Conservation (phyloP, 352 stramenopile genomes). For the Phytophthora boehmeriae region DNA sequence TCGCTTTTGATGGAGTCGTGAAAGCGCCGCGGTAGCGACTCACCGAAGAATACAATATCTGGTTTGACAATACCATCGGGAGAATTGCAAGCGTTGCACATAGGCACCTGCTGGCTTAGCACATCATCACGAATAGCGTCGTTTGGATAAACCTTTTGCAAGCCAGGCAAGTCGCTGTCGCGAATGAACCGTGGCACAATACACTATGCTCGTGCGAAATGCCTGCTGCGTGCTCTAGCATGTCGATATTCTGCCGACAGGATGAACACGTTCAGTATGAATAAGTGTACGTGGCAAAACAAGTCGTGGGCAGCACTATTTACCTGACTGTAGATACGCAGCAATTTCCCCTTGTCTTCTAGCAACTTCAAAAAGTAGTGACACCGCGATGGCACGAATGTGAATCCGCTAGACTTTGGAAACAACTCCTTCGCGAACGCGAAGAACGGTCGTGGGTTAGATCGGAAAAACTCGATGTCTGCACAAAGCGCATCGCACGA, state of each 20-base stretch:
- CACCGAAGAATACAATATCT: constrained; percentile 98
- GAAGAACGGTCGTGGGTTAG: constrained; percentile 97
- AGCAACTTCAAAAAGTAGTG: constrained; percentile 97
- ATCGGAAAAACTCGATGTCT: constrained; percentile 97
- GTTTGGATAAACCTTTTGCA: constrained; percentile 85
- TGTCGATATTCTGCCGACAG: constrained; percentile 97
- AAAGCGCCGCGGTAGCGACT: constrained; percentile 93
- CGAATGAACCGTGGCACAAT: constrained; percentile 95
- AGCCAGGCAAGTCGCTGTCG: constrained; percentile 90
- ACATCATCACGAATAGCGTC: constrained; percentile 88
- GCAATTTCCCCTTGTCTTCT: constrained; percentile 91
- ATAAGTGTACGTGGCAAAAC: neutral
- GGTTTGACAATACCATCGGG: constrained; percentile 96
- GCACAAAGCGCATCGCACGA: neutral
- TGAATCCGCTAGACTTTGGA: constrained; percentile 80
- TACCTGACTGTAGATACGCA: constrained; percentile 92
- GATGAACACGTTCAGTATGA: neutral
- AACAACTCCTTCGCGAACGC: constrained; percentile 93
- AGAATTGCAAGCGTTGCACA: constrained; percentile 70
- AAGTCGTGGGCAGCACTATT: neutral
- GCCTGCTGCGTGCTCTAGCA: constrained; percentile 93
- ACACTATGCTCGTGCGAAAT: constrained; percentile 91
- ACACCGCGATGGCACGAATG: constrained; percentile 87
- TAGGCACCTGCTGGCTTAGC: constrained; percentile 78
- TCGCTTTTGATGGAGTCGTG: constrained; percentile 83